These are phyloP conservation scores for Xylaria longipes DNA, from an alignment of 495 filamentous ascomycete genomes.

Conservation along the genomic window DNA sequence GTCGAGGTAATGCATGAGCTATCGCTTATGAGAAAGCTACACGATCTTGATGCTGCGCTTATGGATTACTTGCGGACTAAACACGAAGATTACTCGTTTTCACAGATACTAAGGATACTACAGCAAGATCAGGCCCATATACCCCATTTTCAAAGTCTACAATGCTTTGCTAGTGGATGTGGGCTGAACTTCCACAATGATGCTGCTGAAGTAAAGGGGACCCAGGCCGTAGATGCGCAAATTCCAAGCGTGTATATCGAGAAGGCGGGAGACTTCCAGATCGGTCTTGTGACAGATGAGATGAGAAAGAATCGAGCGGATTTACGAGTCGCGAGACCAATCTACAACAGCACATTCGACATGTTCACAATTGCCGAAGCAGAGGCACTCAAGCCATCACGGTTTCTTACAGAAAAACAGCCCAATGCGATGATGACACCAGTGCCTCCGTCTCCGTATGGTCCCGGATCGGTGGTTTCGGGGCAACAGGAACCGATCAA, in stretches of 20 bases:
- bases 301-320: background rate
- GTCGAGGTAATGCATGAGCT: background rate
- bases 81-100: background rate
- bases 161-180: background rate
- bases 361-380: conserved; percentile 1
- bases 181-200: background rate
- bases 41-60: background rate
- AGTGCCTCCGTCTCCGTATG: background rate
- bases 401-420: background rate
- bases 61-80: background rate
- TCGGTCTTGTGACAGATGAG: background rate
- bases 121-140: background rate
- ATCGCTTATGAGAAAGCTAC: background rate
- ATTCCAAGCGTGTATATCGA: background rate
- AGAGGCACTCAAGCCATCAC: background rate
- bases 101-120: background rate
- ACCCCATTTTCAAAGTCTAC: background rate
- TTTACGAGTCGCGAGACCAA: background rate
- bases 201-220: background rate
- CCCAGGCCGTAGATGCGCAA: background rate
- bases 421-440: background rate
- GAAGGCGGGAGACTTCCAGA: background rate
- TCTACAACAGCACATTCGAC: background rate
- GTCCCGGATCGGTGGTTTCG: background rate
- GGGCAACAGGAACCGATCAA: background rate